A percentile compares a stretch with the other conserved stretches of the same genome.
These are phyloP conservation scores for Dactylellina leptospora DNA, from an alignment of 2,329 filamentous ascomycete genomes.

Conservation along the genomic window DNA sequence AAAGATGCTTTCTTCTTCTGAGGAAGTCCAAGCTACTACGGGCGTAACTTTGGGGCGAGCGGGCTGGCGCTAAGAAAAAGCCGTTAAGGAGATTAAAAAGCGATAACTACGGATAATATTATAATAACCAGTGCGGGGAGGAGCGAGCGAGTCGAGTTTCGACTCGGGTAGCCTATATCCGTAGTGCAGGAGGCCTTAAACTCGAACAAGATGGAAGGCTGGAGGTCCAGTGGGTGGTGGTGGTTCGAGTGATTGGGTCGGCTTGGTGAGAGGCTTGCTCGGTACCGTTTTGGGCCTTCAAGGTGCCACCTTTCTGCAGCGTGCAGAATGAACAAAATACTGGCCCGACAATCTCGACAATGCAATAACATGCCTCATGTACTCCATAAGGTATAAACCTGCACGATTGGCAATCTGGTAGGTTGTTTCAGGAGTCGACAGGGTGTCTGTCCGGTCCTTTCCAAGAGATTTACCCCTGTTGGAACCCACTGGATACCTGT, in stretches of 20 bases:
- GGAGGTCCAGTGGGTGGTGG: slow-evolving; percentile 25
- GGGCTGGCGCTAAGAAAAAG: slow-evolving; percentile 10
- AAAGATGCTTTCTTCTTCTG: slow-evolving; percentile 29
- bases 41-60: slow-evolving; percentile 16
- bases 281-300: slow-evolving; percentile 22
- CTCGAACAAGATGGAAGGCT: slow-evolving; percentile 35
- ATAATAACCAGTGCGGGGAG: slow-evolving; percentile 23
- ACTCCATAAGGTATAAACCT: not conserved
- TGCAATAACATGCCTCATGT: slow-evolving; percentile 5
- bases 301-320: slow-evolving; percentile 16
- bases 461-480: not conserved
- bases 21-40: slow-evolving; percentile 39
- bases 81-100: slow-evolving; percentile 46
- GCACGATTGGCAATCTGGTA: slow-evolving; percentile 36
- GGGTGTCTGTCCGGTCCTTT: slow-evolving; percentile 17
- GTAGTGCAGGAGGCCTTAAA: slow-evolving; percentile 32
- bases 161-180: slow-evolving; percentile 47
- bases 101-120: slow-evolving; percentile 34
- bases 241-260: slow-evolving; percentile 21
- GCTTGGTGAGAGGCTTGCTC: slow-evolving; percentile 26
- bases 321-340: slow-evolving; percentile 5
- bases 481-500: not conserved
- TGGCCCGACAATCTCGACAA: slow-evolving; percentile 6
- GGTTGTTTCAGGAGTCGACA: slow-evolving; percentile 23
- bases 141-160: slow-evolving; percentile 23